Evolutionary conservation across 1,284 basidiomycete genomes (phyloP).

Genomic region (Naganishia albida): DNA sequence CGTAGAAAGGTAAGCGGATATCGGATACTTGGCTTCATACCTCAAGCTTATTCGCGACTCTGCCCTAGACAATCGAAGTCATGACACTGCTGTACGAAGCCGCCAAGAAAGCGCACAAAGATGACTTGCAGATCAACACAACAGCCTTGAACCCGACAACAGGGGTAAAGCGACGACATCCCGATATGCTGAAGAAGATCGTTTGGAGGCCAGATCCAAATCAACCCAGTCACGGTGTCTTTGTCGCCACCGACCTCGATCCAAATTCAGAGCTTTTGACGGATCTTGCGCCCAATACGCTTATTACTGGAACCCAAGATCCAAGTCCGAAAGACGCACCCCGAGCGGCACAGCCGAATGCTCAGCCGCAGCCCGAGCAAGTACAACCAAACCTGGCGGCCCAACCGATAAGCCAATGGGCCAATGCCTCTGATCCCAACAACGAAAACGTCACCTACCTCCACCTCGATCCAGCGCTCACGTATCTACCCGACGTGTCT

Average conservation of each 20-base stretch:
- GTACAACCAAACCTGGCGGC: neutral
- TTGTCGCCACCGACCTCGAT: slow-evolving; percentile 59
- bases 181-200: slow-evolving; percentile 39
- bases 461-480: slow-evolving; percentile 30
- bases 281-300: slow-evolving; percentile 21
- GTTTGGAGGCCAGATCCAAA: slow-evolving; percentile 46
- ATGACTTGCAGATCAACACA: slow-evolving; percentile 40
- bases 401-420: slow-evolving; percentile 17
- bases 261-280: slow-evolving; percentile 13
- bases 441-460: slow-evolving; percentile 30
- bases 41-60: slow-evolving; percentile 43
- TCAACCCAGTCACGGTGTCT: slow-evolving; percentile 80
- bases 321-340: slow-evolving; percentile 17
- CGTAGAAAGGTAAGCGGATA: slow-evolving; percentile 69
- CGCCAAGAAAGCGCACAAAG: slow-evolving; percentile 66
- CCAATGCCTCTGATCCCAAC: neutral
- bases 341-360: neutral
- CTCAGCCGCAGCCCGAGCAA: neutral
- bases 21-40: slow-evolving; percentile 41
- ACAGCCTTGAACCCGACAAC: slow-evolving; percentile 56
- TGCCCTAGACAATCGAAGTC: slow-evolving; percentile 79
- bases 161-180: slow-evolving; percentile 52
- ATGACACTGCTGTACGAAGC: slow-evolving; percentile 89
- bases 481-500: slow-evolving; percentile 24
- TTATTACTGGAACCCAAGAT: slow-evolving; percentile 22